Evolutionary conservation across 345 rosid genomes (phyloP).

Genomic region (Xanthoceras sorbifolium): DNA sequence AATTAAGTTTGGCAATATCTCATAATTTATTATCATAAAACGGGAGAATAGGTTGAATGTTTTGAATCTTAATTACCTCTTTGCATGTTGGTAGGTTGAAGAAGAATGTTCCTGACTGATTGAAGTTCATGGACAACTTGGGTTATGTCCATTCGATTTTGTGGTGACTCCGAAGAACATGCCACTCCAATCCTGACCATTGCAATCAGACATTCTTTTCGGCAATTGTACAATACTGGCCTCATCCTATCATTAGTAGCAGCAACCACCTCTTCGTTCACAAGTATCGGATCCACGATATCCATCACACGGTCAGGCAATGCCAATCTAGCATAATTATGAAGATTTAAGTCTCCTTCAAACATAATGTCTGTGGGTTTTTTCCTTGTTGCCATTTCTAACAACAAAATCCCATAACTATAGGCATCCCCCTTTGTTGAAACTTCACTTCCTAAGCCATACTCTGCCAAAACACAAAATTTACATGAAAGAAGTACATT

Average conservation of each 20-base stretch:
- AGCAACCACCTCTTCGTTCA: constrained; percentile 8
- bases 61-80: background rate
- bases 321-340: constrained; percentile 9
- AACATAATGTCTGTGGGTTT: constrained; percentile 24
- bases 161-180: constrained; percentile 21
- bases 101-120: background rate
- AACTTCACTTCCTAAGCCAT: constrained; percentile 31
- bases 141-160: constrained; percentile 3
- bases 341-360: constrained; percentile 22
- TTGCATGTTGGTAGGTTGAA: background rate
- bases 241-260: background rate
- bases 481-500: background rate
- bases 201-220: background rate
- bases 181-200: too few species aligned
- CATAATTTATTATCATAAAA: too few species aligned
- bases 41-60: background rate
- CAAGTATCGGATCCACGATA: constrained; percentile 15
- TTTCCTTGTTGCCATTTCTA: constrained; percentile 31
- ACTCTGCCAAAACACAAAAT: constrained; percentile 21
- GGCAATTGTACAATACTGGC: background rate
- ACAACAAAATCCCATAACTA: constrained; percentile 28
- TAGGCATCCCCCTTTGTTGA: constrained; percentile 31
- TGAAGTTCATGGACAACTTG: background rate
- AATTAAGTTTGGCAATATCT: too few species aligned
- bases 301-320: constrained; percentile 17